Evolutionary conservation across 768 basidiomycete species (phyloP), one percentile per base, ranked within the genome.

Genomic region (Psilocybe azurescens): DNA sequence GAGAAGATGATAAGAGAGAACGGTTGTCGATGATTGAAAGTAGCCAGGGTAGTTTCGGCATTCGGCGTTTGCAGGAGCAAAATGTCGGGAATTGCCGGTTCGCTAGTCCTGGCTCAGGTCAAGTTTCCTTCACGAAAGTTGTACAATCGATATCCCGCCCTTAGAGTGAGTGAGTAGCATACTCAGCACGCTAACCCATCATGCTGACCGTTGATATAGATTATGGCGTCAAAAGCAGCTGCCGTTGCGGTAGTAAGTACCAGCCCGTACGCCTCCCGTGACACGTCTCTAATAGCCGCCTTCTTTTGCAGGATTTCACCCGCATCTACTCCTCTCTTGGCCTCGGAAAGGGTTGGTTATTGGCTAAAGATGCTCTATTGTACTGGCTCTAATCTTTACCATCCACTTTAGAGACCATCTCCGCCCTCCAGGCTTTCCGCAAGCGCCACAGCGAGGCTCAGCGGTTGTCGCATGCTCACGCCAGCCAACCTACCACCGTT

Each of bases 361-460:
- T 44, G 18, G 38, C 32, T n/a, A 39, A 18, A 30, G 41, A 16
- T 41, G 47, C 13, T 48, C 32, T n/a, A 13, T 46, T 20, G 7
- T 44, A n/a, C 18, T 1, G 30, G 8, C 32, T 56, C 49, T 29
- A 32, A 56, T 3, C 60, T 28, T 38, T 36, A 48, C 8, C 16
- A 50, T 5, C 24, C 6, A 38, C 24, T 59, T 24, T 77, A 95
- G 94, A 98, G 82, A 96, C 97, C 69, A 85, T 97, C 72, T 83
- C 93, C 58, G 79, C 94, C 56, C 86, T 99, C 55, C 93, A 94
- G 76, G 91, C 93, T 44, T 99, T 99, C 89, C 93, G 97, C 79
- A 97, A 96, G 78, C 94, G 97, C 62, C 89, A 97, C 77, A 81
- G 81, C 67, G 94, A 98, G 58, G 97, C 97, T 60, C 90, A 92